Base-by-base conservation (phyloP, 2,329 filamentous ascomycete species). In the Aspergillus floridensis region DNA sequence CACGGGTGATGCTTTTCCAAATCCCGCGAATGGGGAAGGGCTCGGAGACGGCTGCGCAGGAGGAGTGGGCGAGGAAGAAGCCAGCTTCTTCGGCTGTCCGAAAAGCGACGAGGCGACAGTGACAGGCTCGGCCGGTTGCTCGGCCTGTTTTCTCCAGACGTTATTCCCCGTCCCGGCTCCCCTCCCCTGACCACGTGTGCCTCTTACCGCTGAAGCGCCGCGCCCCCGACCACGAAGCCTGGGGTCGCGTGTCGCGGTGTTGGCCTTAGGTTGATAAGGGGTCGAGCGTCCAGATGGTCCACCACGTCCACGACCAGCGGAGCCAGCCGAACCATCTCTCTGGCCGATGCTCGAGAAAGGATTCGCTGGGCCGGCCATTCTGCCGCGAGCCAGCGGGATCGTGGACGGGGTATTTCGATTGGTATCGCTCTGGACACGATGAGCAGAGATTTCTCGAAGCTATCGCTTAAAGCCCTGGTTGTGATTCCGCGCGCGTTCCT, bases 331-430 rank as follows among this genome's bases (percentile, higher is more conserved):
- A 53, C 67, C 70, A 61, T 65, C 65, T 59, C 63, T 68, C 59
- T 72, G 71, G 56, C 63, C 63, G 32, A 66, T 65, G 53, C 61
- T 63, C 59, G 63, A 59, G 62, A 71, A 72, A 48, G 70, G 66
- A 58, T 68, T 72, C 47, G 70, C 65, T 46, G 70, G 67, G 59
- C 66, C 66, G 61, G 70, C 67, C 72, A 74, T 74, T 56, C 63
- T 72, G 66, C 64, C 68, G 66, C 63, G 49, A 57, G 59, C 26
- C 51, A 67, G 66, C 66, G 64, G 62, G 54, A 61, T 53, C 63
- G 60, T 60, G 63, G 60, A 63, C 58, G 56, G 58, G 55, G 58
- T 65, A 61, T 29, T 35, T 35, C 32, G 12, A 5, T 12, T 35
- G 11, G 11, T 35, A 4, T 10, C 26, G 26, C 26, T 29, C 7